These are phyloP conservation scores for Pseudocercospora musae DNA, from an alignment of 2,329 filamentous ascomycete species.

Conservation along the genomic window DNA sequence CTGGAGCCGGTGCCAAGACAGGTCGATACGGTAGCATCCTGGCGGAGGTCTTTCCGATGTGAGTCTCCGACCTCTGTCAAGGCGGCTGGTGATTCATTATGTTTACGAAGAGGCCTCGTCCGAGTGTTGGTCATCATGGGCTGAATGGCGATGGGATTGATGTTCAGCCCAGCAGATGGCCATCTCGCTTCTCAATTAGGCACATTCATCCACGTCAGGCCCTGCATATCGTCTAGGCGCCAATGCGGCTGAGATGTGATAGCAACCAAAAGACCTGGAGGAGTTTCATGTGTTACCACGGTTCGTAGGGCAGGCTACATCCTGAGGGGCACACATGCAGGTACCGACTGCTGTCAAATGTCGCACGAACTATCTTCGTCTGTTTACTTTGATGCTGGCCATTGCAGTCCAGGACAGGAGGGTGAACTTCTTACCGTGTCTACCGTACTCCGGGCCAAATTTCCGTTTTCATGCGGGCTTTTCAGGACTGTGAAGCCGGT, in stretches of 20 bases:
- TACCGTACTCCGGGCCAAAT: neutral
- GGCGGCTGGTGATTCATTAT: neutral
- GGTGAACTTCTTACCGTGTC: neutral
- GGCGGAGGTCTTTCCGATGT: neutral
- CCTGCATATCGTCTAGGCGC: neutral
- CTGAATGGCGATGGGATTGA: neutral
- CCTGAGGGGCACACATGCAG: neutral
- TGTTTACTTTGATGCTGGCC: neutral
- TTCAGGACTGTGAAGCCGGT: neutral
- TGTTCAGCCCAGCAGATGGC: neutral
- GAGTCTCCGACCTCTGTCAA: neutral
- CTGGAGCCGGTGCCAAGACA: neutral
- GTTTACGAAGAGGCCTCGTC: neutral
- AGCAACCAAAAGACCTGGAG: neutral
- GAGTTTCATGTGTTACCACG: neutral
- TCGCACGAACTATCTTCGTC: neutral
- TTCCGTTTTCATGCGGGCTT: neutral
- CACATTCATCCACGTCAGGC: neutral
- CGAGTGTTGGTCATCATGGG: neutral
- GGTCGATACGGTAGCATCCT: neutral
- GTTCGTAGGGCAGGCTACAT: neutral
- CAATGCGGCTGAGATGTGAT: neutral
- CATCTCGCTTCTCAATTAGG: neutral
- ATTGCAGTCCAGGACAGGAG: neutral
- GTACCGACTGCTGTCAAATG: neutral